These are phyloP conservation scores for Fusarium fujikuroi DNA, from an alignment of 2,329 filamentous ascomycete genomes.

Conservation along the genomic window DNA sequence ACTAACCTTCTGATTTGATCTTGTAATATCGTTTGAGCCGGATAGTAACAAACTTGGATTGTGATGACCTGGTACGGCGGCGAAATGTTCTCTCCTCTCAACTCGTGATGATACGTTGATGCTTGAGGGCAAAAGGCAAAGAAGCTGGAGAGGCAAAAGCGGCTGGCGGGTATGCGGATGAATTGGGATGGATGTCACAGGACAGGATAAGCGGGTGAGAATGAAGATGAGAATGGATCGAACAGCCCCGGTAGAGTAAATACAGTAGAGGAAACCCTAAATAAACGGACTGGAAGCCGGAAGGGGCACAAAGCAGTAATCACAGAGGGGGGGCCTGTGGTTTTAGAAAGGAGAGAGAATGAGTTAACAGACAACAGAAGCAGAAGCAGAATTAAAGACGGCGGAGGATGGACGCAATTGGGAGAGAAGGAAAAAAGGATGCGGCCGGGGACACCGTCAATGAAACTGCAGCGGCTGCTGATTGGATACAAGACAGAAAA, in stretches of 20 bases:
- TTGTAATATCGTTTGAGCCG: background rate
- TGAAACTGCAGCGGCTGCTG: conserved; percentile 1
- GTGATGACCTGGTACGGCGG: background rate
- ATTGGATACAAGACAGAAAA: conserved; percentile 27
- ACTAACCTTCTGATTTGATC: background rate
- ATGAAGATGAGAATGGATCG: conserved; percentile 11
- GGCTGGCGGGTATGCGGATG: conserved; percentile 19
- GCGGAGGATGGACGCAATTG: background rate
- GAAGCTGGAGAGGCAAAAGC: background rate
- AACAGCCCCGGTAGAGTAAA: conserved; percentile 8
- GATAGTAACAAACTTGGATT: conserved; percentile 1
- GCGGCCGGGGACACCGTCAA: conserved; percentile 37
- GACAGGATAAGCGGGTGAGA: background rate
- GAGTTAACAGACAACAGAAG: conserved; percentile 11
- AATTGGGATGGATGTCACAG: conserved; percentile 1
- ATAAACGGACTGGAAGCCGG: conserved; percentile 25
- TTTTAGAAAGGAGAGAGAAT: conserved; percentile 19
- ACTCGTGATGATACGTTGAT: conserved; percentile 11
- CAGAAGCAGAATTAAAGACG: conserved; percentile 11
- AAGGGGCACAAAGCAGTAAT: conserved; percentile 5
- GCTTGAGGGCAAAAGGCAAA: conserved; percentile 7
- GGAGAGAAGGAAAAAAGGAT: conserved; percentile 13
- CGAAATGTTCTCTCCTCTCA: conserved; percentile 1
- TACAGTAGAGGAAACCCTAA: conserved; percentile 25
- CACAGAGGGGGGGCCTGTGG: conserved; percentile 4